Evolutionary conservation across 225 moss, liverwort and hornwort genomes (phyloP), one percentile per base, ranked within the genome.

Genomic region (Polytrichum formosum): DNA sequence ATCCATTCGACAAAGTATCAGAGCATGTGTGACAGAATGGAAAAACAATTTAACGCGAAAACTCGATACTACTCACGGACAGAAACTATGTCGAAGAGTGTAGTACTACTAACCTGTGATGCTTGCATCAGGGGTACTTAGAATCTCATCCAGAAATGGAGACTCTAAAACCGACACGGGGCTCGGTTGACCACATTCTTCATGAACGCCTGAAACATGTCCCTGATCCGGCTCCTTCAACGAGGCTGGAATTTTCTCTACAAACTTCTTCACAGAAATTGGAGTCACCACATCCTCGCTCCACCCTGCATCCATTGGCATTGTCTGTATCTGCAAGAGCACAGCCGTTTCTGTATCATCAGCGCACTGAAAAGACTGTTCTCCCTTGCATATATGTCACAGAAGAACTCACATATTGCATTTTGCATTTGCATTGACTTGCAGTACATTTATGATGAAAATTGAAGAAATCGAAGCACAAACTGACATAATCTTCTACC

Each of bases 81-180:
- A 61, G 7, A 10, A 61, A 61, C 10, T 22, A 61, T 22, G 60
- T 61, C 26, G 28, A 61, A 35, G 61, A 9, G 1, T 21, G 8
- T 19, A 76, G 46, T 8, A 17, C 6, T 28, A 81, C 80, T 79
- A 31, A 88, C 91, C 95, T 28, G 87, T 72, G 18, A 79, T 67
- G 75, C 89, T 83, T 26, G 87, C 90, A 46, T 91, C 95, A 37
- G 92, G 89, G 22, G 92, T 89, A 27, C 84, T 88, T 59, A 86
- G 66, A 65, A 77, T 82, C 73, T 95, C 92, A 17, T 95, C 95
- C 37, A 91, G 91, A 54, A 95, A 95, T 13, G 89, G 87, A 5
- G 85, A 89, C 63, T 91, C 91, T 63, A 95, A 79, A 26, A 92
- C 91, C 13, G 95, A 95, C 53, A 90, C 92, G 62, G 74, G 95